phyloP scores from a whole-genome alignment of 2,329 filamentous ascomycete species.

The Phoma sp. region DNA sequence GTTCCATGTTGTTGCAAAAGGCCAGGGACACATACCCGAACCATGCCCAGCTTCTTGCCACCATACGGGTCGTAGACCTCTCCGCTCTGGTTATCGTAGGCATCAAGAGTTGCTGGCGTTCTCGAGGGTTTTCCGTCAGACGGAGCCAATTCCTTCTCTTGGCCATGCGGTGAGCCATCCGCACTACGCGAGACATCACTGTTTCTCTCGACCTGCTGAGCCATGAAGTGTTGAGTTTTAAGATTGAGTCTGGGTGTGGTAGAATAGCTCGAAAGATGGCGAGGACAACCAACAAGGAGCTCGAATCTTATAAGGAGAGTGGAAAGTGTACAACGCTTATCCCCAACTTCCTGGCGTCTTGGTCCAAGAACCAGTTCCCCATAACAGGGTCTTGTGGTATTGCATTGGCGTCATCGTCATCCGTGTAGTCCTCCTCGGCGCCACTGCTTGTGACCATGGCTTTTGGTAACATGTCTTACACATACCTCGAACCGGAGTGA shows the following conservation, averaged over 20 bases:
- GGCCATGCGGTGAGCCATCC: not conserved
- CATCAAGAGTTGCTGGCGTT: not conserved
- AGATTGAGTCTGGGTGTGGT: not conserved
- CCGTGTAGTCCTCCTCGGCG: conserved; percentile 2
- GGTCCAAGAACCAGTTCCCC: not conserved
- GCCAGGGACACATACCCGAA: conserved; percentile 2
- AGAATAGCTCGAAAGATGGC: not conserved
- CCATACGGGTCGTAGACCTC: conserved; percentile 13
- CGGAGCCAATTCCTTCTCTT: not conserved
- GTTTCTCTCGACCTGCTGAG: not conserved
- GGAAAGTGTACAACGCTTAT: not conserved
- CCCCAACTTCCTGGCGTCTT: not conserved
- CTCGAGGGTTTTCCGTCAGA: not conserved
- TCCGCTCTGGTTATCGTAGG: conserved; percentile 4
- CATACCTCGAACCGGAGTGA: no score
- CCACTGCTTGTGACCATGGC: conserved; percentile 8
- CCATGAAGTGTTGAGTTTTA: not conserved
- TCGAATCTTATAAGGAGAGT: not conserved
- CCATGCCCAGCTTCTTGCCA: conserved; percentile 17
- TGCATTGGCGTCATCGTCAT: not conserved
- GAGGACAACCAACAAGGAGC: not conserved
- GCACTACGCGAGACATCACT: not conserved
- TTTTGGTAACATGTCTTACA: not conserved
- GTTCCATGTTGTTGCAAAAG: not conserved
- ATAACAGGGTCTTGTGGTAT: not conserved